Conservation (phyloP, 164 flowering plant genomes). For the Liquidambar formosana region DNA sequence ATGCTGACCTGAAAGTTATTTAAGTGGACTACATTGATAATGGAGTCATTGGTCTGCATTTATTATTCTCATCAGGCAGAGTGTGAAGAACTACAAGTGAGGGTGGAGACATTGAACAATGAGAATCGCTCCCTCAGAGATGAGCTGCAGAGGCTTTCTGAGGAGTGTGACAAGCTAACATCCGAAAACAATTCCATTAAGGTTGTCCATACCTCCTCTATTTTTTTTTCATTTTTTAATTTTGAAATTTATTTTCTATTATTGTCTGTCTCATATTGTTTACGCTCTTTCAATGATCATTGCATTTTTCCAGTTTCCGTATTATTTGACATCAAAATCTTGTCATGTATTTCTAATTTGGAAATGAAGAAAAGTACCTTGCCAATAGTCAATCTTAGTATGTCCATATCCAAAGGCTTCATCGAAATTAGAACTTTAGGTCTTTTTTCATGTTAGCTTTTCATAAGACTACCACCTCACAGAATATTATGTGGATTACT, state of each 20-base stretch:
- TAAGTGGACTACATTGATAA: too few species aligned
- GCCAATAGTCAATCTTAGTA: background rate
- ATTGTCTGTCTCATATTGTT: background rate
- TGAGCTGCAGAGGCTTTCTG: slow-evolving; percentile 69
- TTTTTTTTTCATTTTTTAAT: too few species aligned
- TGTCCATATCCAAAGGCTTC: background rate
- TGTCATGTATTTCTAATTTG: too few species aligned
- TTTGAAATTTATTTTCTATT: too few species aligned
- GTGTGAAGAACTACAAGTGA: slow-evolving; percentile 82
- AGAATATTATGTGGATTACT: background rate
- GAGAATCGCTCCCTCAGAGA: slow-evolving; percentile 60
- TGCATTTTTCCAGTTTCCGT: background rate
- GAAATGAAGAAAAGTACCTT: background rate
- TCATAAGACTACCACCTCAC: background rate
- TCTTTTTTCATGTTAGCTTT: background rate
- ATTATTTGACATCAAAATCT: background rate
- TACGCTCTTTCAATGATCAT: background rate
- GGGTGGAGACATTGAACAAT: slow-evolving; percentile 59
- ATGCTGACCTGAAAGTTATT: too few species aligned
- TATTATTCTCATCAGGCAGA: slow-evolving; percentile 58
- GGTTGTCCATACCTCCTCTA: slow-evolving; percentile 33
- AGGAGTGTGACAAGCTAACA: slow-evolving; percentile 71
- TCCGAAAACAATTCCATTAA: slow-evolving; percentile 72
- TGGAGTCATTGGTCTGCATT: too few species aligned
- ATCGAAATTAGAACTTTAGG: background rate